Base-by-base conservation (phyloP, 2,329 filamentous ascomycete genomes). In the Fusarium zealandicum region DNA sequence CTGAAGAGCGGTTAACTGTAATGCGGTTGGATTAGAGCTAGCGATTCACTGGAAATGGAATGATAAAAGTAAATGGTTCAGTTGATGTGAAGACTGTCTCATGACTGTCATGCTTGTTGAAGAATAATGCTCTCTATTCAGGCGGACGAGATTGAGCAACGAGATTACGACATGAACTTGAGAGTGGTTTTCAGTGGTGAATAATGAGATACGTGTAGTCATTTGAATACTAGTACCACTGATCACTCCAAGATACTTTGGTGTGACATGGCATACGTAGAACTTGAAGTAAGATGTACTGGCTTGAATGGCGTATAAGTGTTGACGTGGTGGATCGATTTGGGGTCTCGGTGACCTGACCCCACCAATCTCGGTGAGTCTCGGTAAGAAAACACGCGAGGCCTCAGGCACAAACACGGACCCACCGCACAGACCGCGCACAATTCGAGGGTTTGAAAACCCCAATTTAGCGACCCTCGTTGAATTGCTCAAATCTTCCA, bases 391-490 rank as follows among this genome's bases (percentile, higher is more conserved):
- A 25, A 6, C 1, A 30, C 2, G 3, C 1, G 9, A 5, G 11
- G 33, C 66, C 65, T 66, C 38, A 67, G 60, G 65, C 57, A 54
- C 0, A 11, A 12, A 44, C 6, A 7, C 22, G 2, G 31, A 12
- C 31, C 11, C 14, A 2, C 32, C 32, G 42, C 56, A 57, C 53
- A 49, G 54, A 54, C 59, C 50, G 46, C 64, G 59, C 66, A 57
- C 53, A 54, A 60, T 30, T 22, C 31, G 49, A 73, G 71, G 74
- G 74, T 72, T 74, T 69, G 69, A 68, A 75, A 76, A 72, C 74
- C 74, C 74, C 72, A 76, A 71, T 72, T 73, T 75, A 74, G 72
- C 70, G 71, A 74, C 64, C 60, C 52, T 43, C 49, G 46, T 51
- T 54, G 56, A 68, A 68, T 54, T 60, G 52, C 57, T 63, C 66